Base-by-base conservation (phyloP, 306 rosid genomes). In the Hippophae gyantsensis region DNA sequence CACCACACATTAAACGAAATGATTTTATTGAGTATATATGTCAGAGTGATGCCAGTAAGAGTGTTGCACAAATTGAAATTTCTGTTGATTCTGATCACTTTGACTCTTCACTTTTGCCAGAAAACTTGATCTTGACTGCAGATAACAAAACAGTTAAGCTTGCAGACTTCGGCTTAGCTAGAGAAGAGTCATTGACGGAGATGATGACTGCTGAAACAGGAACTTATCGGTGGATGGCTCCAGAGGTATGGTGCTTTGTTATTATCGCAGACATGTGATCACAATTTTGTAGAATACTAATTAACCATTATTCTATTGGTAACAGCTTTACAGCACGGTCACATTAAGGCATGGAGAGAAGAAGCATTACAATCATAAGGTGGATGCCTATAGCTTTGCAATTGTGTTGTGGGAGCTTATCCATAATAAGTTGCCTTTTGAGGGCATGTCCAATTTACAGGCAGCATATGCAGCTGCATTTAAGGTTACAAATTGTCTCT, bases 191-290 rank as follows among this genome's bases (percentile, higher is more conserved):
- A 0, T 78, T 90, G 61, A 83, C 94, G 23, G 98, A 87, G 78
- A 90, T 87, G 98, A 90, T 90, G 98, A 90, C 98, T 2, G 98
- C 98, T 13, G 98, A 90, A 78, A 87, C 98, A 0, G 96, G 98
- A 59, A 90, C 98, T 14, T 90, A 90, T 62, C 79, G 95, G 46
- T 90, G 98, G 98, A 90, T 90, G 98, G 98, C 98, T 68, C 96
- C 96, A 0, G 98, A 90, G 84, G 98, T 87, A 79, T 46, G 1
- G 6, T 46, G 25, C 61, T 57, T 58, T 7, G 14, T 45, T 52
- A 23, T 68, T 73, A 2, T 2, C 38, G 5, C 38, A 32, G 38
- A 32, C 38, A 4, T 4, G 5, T 2, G 38, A 4, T 32, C 38
- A 2, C 38, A 32, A 32, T 32, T 32, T 32, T 32, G 38, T 2